These are phyloP conservation scores for Dactylellina leptospora DNA, from an alignment of 2,329 filamentous ascomycete species.

Conservation along the genomic window DNA sequence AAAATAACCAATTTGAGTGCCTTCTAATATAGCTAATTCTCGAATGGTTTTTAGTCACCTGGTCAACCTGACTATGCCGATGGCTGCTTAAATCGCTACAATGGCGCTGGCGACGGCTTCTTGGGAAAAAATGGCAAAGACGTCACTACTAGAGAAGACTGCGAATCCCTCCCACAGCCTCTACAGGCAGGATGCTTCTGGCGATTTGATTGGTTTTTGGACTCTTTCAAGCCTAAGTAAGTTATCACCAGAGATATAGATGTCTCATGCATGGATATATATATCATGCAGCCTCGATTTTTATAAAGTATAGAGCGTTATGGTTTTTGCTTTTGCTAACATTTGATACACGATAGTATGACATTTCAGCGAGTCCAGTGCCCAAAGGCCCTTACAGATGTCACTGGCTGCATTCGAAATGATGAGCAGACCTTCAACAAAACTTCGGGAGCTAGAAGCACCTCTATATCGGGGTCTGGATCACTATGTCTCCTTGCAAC, in stretches of 20 bases:
- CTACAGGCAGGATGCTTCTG: slow-evolving; percentile 70
- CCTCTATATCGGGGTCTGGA: not conserved
- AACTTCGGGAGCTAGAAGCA: slow-evolving; percentile 1
- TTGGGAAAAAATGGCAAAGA: slow-evolving; percentile 59
- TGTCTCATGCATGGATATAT: not conserved
- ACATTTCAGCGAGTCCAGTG: slow-evolving; percentile 44
- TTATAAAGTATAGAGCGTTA: no score
- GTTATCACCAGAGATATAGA: not conserved
- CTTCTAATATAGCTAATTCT: slow-evolving; percentile 8
- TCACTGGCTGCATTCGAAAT: slow-evolving; percentile 45
- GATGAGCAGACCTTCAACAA: slow-evolving; percentile 44
- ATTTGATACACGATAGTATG: slow-evolving; percentile 23
- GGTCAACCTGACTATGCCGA: slow-evolving; percentile 34
- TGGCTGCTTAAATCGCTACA: slow-evolving; percentile 40
- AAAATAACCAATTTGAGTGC: not conserved
- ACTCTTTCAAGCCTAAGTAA: slow-evolving; percentile 44
- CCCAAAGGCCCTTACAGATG: slow-evolving; percentile 37
- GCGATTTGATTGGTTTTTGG: slow-evolving; percentile 66
- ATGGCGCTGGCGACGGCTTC: slow-evolving; percentile 29
- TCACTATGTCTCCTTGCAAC: slow-evolving; percentile 17
- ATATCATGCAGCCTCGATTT: not conserved
- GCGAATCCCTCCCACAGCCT: slow-evolving; percentile 65
- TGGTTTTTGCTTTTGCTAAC: not conserved
- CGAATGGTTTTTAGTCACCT: slow-evolving; percentile 21
- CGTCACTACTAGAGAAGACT: slow-evolving; percentile 65